Evolutionary conservation across 2,329 filamentous ascomycete genomes (phyloP).

Genomic region (Cephalotrichum gorgonifer): DNA sequence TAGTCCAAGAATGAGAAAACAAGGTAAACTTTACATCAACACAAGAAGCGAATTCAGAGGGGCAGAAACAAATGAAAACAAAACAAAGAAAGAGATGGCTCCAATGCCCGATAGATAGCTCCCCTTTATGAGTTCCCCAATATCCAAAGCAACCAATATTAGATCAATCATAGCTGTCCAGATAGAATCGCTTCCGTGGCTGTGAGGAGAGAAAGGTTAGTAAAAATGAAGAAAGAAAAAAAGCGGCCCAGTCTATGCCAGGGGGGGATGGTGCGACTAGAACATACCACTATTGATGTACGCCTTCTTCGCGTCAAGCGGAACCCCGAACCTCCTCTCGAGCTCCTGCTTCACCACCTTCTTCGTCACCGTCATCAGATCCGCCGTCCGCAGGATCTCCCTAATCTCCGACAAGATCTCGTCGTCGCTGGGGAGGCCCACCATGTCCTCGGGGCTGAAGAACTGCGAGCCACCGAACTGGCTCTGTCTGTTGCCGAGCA

Average conservation of each 20-base stretch:
- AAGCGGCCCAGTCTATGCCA: constrained; percentile 2
- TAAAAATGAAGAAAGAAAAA: constrained; percentile 17
- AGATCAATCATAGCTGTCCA: constrained; percentile 51
- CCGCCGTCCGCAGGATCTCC: constrained; percentile 81
- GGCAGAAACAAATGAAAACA: background rate
- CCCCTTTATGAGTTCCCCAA: constrained; percentile 1
- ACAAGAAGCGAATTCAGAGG: no score
- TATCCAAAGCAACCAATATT: constrained; percentile 5
- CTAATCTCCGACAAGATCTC: constrained; percentile 86
- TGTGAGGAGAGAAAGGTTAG: background rate
- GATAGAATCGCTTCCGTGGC: constrained; percentile 73
- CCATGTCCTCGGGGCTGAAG: constrained; percentile 56
- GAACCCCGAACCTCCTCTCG: constrained; percentile 79
- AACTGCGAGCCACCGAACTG: constrained; percentile 51
- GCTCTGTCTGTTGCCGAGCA: constrained; percentile 45
- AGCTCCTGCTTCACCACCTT: constrained; percentile 94
- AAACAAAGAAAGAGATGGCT: background rate
- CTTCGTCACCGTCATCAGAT: constrained; percentile 97
- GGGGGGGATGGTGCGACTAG: constrained; percentile 1
- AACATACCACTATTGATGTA: constrained; percentile 86
- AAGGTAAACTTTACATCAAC: background rate
- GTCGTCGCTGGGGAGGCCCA: constrained; percentile 76
- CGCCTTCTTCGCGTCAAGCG: constrained; percentile 75
- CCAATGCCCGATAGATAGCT: background rate
- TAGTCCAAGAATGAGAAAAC: background rate